Evolutionary conservation across 2,329 filamentous ascomycete species (phyloP), one percentile per base, ranked within the genome.

Genomic region (Penicillium carneum): DNA sequence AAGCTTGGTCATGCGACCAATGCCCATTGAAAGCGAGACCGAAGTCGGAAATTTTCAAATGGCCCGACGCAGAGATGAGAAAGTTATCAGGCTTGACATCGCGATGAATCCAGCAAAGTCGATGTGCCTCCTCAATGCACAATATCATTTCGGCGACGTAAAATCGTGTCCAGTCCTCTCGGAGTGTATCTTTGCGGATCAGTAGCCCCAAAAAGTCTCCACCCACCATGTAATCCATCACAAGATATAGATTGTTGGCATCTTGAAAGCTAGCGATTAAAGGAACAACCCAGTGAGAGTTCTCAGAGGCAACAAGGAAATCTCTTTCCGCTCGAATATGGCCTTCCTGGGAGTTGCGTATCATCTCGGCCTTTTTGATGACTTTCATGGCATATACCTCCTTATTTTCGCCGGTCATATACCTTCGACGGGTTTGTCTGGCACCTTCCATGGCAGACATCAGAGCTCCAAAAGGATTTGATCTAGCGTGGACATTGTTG

Each of bases 21-120:
- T 97, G 92, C 0, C 94, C 93, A 72, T 97, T 91, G 73, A 98
- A 98, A 0, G 94, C 92, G 39, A 99, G 85, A 0, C 95, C 94
- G 76, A 99, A 99, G 71, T 99, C 95, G 0, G 93, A 96, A 41
- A 98, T 97, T 73, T 96, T 97, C 61, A 98, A 78, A 75, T 99
- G 95, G 0, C 95, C 93, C 18, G 90, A 90, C 0, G 91, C 86
- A 9, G 90, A 91, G 70, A 98, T 93, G 33, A 98, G 84, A 71
- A 99, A 98, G 71, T 99, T 99, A 82, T 98, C 94, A 0, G 94
- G 95, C 76, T 99, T 99, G 74, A 98, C 87, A 77, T 98, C 95
- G 18, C 94, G 90, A 75, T 99, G 95, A 49, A 99, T 97, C 84
- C 93, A 97, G 51, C 86, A 86, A 69, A 97, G 86, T 12, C 87